Evolutionary conservation across 305 asterid genomes (phyloP).

Genomic region (Solanum hybrid): DNA sequence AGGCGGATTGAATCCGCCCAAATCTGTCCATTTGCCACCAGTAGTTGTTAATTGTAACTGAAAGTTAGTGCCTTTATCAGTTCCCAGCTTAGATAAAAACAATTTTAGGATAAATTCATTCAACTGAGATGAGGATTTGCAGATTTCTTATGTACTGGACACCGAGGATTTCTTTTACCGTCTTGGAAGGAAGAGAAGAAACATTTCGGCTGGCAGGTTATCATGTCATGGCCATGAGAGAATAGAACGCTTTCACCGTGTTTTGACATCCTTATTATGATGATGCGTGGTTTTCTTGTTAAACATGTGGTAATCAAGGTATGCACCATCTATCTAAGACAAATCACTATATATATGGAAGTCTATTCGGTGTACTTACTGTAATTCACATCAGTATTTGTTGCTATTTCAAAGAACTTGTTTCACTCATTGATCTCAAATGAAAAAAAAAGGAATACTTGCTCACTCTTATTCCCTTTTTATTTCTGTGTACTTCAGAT

Average conservation of each 20-base stretch:
- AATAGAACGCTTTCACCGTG: constrained; percentile 43
- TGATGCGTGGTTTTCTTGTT: constrained; percentile 7
- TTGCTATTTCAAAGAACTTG: not conserved
- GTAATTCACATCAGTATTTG: not conserved
- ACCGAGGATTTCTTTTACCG: constrained; percentile 86
- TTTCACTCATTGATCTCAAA: not conserved
- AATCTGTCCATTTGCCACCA: not conserved
- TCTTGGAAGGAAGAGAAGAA: constrained; percentile 48
- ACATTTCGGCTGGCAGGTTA: constrained; percentile 14
- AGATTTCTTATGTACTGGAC: constrained; percentile 86
- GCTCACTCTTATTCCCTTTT: not conserved
- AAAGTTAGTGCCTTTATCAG: not conserved
- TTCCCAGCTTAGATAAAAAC: not conserved
- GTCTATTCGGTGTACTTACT: not conserved
- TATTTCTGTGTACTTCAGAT: not conserved
- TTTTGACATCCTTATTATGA: constrained; percentile 39
- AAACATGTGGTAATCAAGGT: constrained; percentile 23
- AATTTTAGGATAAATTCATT: not conserved
- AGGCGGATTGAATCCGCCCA: not conserved
- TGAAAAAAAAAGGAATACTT: not conserved
- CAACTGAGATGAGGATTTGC: constrained; percentile 21
- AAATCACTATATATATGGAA: not conserved
- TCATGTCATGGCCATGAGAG: constrained; percentile 25
- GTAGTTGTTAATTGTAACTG: not conserved
- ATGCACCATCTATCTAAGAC: not conserved